These are phyloP conservation scores for Malassezia equina DNA, from an alignment of 1,284 basidiomycete genomes.

Conservation along the genomic window DNA sequence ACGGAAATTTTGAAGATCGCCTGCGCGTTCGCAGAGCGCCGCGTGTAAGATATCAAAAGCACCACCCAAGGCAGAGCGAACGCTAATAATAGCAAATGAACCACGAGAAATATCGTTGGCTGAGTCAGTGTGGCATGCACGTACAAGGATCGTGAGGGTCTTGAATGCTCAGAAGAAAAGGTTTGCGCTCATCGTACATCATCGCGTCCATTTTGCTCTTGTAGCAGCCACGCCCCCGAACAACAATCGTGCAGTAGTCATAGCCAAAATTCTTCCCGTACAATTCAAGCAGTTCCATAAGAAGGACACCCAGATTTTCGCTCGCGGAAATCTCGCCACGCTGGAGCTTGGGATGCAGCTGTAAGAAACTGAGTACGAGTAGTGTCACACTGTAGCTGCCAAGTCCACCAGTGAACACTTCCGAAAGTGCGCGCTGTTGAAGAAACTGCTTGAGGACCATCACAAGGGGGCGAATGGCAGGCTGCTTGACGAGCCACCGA, in stretches of 20 bases:
- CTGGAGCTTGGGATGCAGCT: constrained; percentile 91
- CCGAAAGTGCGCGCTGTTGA: constrained; percentile 82
- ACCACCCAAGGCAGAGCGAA: constrained; percentile 71
- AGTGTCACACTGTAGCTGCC: constrained; percentile 92
- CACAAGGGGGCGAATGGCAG: constrained; percentile 58
- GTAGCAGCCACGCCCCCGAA: constrained; percentile 66
- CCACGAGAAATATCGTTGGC: constrained; percentile 87
- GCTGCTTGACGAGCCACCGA: constrained; percentile 64
- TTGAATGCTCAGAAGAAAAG: constrained; percentile 70
- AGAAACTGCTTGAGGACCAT: constrained; percentile 83
- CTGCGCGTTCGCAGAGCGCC: constrained; percentile 47
- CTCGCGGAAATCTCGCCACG: constrained; percentile 74
- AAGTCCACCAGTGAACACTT: constrained; percentile 87
- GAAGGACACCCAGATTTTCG: constrained; percentile 76
- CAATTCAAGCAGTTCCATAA: constrained; percentile 92
- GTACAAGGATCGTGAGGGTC: constrained; percentile 82
- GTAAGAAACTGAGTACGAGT: constrained; percentile 80
- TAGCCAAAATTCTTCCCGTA: constrained; percentile 82
- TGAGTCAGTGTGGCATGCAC: constrained; percentile 51
- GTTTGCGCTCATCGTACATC: constrained; percentile 49
- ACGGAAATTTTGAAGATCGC: constrained; percentile 18
- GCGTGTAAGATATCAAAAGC: constrained; percentile 70
- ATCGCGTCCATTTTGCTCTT: constrained; percentile 51
- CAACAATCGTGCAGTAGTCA: constrained; percentile 61
- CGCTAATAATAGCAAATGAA: constrained; percentile 71